Evolutionary conservation across 2,329 filamentous ascomycete species (phyloP), one percentile per base, ranked within the genome.

Genomic region (Diaporthe ilicicola): DNA sequence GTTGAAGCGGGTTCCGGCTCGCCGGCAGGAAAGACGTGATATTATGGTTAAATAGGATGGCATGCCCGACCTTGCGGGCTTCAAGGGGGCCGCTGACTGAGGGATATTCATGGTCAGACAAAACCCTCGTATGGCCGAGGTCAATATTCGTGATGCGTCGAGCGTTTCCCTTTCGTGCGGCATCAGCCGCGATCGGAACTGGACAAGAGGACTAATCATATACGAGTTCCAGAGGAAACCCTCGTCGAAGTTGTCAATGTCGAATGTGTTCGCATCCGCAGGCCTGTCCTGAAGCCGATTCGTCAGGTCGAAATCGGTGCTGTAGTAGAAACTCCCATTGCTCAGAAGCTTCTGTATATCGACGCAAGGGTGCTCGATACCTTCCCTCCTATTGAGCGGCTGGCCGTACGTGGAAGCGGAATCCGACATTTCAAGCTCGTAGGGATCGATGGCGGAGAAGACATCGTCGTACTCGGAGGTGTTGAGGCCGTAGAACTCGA

Each of bases 191-290:
- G 92, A 94, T 53, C 96, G 91, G 79, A 99, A 98, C 79, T 94
- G 89, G 37, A 98, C 91, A 67, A 99, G 86, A 6, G 96, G 95
- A 74, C 93, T 92, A 76, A 99, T 97, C 94, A 99, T 98, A 82
- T 97, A 98, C 4, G 94, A 97, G 79, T 99, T 99, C 96, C 96
- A 99, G 22, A 99, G 83, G 79, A 97, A 98, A 1, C 93, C 92
- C 77, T 94, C 92, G 80, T 99, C 94, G 73, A 98, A 91, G 77
- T 94, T 96, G 79, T 97, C 94, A 72, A 98, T 94, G 73, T 97
- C 93, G 74, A 98, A 95, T 0, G 92, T 91, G 54, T 91, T 88
- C 24, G 90, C 90, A 78, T 95, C 94, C 70, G 92, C 89, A 17
- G 92, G 90, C 76, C 93, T 91, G 78, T 98, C 93, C 81, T 99